phyloP scores from a whole-genome alignment of 1,284 basidiomycete species.

The Bothia castanella region DNA sequence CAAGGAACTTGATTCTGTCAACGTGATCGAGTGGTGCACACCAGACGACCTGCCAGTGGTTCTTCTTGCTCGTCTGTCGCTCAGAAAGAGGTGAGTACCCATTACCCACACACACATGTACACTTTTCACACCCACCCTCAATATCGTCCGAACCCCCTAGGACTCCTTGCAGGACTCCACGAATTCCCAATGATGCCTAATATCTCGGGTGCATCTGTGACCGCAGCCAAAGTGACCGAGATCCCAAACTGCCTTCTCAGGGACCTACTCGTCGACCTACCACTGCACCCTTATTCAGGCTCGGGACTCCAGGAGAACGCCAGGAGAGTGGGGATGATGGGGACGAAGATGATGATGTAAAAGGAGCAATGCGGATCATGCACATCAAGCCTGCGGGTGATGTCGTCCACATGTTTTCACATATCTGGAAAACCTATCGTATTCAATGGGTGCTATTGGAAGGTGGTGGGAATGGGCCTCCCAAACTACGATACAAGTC shows the following conservation, averaged over 20 bases:
- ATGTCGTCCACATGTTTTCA: conserved; percentile 82
- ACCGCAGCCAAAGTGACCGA: too few species aligned
- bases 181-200: conserved; percentile 69
- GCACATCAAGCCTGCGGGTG: conserved; percentile 51
- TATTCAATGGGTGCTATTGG: conserved; percentile 64
- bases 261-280: too few species aligned
- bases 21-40: conserved; percentile 75
- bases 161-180: too few species aligned
- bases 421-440: conserved; percentile 91
- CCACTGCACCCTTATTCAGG: conserved; percentile 17
- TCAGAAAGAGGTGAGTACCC: conserved; percentile 74
- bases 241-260: too few species aligned
- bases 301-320: conserved; percentile 6
- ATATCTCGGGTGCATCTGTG: conserved; percentile 41
- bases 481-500: conserved; percentile 30
- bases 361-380: conserved; percentile 36
- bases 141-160: conserved; percentile 31
- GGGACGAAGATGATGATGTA: not conserved
- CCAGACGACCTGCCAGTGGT: conserved; percentile 39
- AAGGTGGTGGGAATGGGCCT: conserved; percentile 43
- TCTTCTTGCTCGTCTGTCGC: conserved; percentile 75
- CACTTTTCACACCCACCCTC: too few species aligned
- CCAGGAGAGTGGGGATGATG: not conserved
- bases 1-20: conserved; percentile 83
- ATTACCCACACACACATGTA: too few species aligned